Conservation (phyloP, 1,139 yeast genomes). For the Candida glucosophila region DNA sequence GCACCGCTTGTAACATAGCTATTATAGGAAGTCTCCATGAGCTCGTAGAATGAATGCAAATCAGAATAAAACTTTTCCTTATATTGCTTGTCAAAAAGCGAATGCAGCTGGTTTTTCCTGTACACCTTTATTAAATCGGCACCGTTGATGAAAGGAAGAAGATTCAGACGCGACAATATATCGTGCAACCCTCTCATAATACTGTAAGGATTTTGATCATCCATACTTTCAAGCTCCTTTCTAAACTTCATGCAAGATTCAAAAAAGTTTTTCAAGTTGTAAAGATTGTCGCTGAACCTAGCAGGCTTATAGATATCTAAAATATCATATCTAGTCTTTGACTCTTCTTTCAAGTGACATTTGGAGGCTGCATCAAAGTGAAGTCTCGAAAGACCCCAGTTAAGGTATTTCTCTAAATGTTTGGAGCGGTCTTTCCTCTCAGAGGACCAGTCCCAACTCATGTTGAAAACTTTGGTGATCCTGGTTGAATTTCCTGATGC, state of each 20-base stretch:
- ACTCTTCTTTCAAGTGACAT: too few species aligned
- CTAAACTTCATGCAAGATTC: neutral
- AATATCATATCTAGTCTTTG: conserved; percentile 1
- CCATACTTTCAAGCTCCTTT: conserved; percentile 2
- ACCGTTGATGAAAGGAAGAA: too few species aligned
- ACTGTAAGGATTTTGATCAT: conserved; percentile 7
- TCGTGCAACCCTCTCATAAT: conserved; percentile 6
- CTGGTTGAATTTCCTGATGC: conserved; percentile 15
- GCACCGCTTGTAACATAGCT: conserved; percentile 8
- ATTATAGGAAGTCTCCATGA: conserved; percentile 15
- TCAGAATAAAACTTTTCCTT: conserved; percentile 20
- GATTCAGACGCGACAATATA: conserved; percentile 13
- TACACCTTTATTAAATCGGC: too few species aligned
- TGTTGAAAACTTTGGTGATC: conserved; percentile 20
- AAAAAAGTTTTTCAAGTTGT: conserved; percentile 1
- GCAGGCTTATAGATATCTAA: conserved; percentile 1
- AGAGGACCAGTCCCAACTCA: too few species aligned
- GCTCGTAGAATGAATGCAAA: conserved; percentile 18
- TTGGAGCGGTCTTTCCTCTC: too few species aligned
- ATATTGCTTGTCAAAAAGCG: conserved; percentile 8
- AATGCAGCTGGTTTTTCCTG: conserved; percentile 6
- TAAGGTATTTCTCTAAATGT: conserved; percentile 4
- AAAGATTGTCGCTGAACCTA: conserved; percentile 1
- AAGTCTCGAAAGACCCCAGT: conserved; percentile 9
- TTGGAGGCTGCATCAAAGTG: conserved; percentile 4